Base-by-base conservation (phyloP, 257 asterid species). In the Solanum chiquidenum region DNA sequence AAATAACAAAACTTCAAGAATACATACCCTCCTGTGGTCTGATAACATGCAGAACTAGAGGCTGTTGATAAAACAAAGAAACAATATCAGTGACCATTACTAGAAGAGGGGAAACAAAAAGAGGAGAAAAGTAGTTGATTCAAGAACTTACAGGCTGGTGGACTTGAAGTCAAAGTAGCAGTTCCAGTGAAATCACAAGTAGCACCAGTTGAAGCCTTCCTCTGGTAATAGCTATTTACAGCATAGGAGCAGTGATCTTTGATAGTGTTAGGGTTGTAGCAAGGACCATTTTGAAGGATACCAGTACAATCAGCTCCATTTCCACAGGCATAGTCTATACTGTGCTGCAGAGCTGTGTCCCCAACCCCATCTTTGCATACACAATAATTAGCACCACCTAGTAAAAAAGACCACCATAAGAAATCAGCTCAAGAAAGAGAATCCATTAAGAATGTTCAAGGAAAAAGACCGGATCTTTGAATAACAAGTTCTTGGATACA, bases 261-360 rank as follows among this genome's bases (percentile, higher is more conserved):
- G 0, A 94, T 87, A 6, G 98, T 95, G 86, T 97, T 95, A 4
- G 98, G 99, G 83, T 88, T 93, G 71, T 6, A 97, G 90, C 98
- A 95, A 68, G 93, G 84, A 46, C 96, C 99, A 88, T 88, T 93
- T 89, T 89, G 92, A 5, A 42, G 82, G 88, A 95, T 97, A n/a
- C 89, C 92, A 25, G 90, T 37, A 86, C 99, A 97, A 71, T 95
- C 98, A 58, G 98, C 99, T 55, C 97, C 98, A 86, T 83, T 34
- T 64, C 98, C 98, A 90, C 98, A 97, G 31, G 98, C 98, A 90
- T 92, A 97, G 87, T 97, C 99, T 90, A 95, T 95, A 94, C 66
- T 91, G 37, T 90, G 93, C 92, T 97, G 99, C 49, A 94, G 90
- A 44, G 20, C 82, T 5, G 35, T 0, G 13, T 94, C 93, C 80